These are phyloP conservation scores for sorghum (Sorghum bicolor) DNA, from an alignment of 176 grass and related monocot species.

Conservation along the genomic window DNA sequence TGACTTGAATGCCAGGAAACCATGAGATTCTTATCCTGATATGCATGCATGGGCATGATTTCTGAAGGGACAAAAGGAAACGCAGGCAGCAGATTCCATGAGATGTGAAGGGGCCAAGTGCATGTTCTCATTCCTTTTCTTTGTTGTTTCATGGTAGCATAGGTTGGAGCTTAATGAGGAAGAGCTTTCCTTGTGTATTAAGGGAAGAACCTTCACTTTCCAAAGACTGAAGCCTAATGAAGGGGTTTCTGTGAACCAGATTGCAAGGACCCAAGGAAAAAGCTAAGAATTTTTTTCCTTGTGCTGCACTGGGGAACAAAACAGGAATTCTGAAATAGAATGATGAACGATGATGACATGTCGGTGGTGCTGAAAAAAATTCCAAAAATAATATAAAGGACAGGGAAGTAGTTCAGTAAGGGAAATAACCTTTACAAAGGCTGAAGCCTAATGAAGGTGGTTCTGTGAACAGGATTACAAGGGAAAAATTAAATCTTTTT, in stretches of 20 bases:
- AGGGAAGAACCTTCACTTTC: slow-evolving; percentile 79
- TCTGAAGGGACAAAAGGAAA: slow-evolving; percentile 49
- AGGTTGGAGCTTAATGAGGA: slow-evolving; percentile 28
- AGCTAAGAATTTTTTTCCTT: not conserved
- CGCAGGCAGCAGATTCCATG: slow-evolving; percentile 38
- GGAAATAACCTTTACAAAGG: slow-evolving; percentile 38
- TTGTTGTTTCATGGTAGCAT: slow-evolving; percentile 41
- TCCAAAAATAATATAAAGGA: not conserved
- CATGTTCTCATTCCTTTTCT: slow-evolving; percentile 35
- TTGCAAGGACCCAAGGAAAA: not conserved
- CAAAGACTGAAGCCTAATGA: slow-evolving; percentile 27
- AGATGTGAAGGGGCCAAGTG: slow-evolving; percentile 38
- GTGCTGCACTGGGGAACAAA: not conserved
- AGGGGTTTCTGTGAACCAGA: slow-evolving; percentile 14
- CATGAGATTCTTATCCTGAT: slow-evolving; percentile 33
- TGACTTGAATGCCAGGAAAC: slow-evolving; percentile 70
- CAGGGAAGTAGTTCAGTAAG: slow-evolving; percentile 15
- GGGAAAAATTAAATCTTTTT: not conserved
- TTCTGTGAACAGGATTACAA: slow-evolving; percentile 11
- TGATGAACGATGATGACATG: not conserved
- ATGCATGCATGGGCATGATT: slow-evolving; percentile 43
- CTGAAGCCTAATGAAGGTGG: slow-evolving; percentile 1
- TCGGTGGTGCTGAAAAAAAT: not conserved
- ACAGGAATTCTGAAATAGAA: slow-evolving; percentile 15
- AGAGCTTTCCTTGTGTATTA: slow-evolving; percentile 74